Conservation (phyloP, 768 basidiomycete species). For the Candolleomyces efflorescens region DNA sequence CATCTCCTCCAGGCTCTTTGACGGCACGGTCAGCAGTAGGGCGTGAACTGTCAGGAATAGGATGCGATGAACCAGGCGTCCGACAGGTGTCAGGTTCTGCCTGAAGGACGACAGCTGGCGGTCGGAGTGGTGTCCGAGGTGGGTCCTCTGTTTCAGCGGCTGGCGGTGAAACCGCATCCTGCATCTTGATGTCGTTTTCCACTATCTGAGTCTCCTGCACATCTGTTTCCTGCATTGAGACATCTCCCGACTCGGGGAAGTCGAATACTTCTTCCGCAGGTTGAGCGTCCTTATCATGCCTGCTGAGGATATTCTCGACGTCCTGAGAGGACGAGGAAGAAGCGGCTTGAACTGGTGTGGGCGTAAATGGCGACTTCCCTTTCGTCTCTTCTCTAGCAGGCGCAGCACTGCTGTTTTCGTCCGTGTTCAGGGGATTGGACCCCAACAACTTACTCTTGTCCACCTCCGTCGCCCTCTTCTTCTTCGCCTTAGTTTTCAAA, state of each 20-base stretch:
- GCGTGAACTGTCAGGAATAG: too few relatives aligned
- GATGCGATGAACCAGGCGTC: background rate
- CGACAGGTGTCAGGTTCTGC: background rate
- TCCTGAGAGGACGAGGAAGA: background rate
- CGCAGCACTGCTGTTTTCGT: background rate
- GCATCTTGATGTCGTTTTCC: background rate
- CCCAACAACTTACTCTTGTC: background rate
- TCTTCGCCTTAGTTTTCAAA: background rate
- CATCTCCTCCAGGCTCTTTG: too few relatives aligned
- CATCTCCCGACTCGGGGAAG: background rate
- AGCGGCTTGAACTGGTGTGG: background rate
- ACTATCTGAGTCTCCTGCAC: background rate
- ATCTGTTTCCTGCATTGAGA: background rate
- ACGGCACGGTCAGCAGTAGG: too few relatives aligned
- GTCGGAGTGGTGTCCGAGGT: background rate
- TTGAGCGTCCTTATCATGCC: background rate
- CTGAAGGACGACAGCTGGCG: background rate
- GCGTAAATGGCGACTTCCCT: background rate
- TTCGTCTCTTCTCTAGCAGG: background rate
- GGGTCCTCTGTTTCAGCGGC: too few relatives aligned
- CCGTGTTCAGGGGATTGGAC: background rate
- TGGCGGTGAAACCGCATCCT: background rate
- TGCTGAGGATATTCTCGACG: background rate
- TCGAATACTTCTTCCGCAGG: background rate
- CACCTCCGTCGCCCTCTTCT: constrained; percentile 3